Evolutionary conservation across 371 early-diverging fungal genomes (phyloP), one percentile per base, ranked within the genome.

Genomic region (Apophysomyces elegans): DNA sequence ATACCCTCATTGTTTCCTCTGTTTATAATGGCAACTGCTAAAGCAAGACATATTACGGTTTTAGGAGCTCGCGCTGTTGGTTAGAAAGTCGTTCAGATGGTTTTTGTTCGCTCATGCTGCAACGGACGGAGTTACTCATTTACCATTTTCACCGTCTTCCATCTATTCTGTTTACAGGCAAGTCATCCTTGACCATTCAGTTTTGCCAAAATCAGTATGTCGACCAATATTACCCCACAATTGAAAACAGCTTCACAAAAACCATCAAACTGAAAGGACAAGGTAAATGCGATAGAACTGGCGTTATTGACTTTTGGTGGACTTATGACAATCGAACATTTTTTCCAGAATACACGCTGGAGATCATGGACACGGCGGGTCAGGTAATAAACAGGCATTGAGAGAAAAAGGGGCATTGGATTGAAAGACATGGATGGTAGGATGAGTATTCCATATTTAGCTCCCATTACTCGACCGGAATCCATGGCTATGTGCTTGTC

Each of bases 291-390:
- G 18, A 41, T 5, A 41, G 13, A 41, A 41, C 32, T 26, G 32
- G 32, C 32, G 2, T 3, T 26, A 3, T 26, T 26, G 13, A 41
- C 13, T 41, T 41, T 8, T 41, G 41, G 41, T 5, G 41, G 11
- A 26, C 32, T 26, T 26, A 41, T 1, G 13, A 13, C 41, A 41
- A 41, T 5, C 11, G 13, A 41, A 11, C 41, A 13, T 41, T 41
- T 41, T 11, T 0, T 41, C 41, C 88, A 62, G 90, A 91, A 63
- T 93, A 90, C 68, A 85, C 84, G 14, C 81, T 87, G 41, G 92
- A 91, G 63, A 93, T 95, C 60, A 87, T 91, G 58, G 96, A 95
- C 76, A 95, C 96, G 0, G 93, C 96, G 1, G 96, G 96, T 45
- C 94, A 94, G 83, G 90, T 86, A 84, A 68, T 58, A 16, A 44